These are phyloP conservation scores for Diaporthe destruens DNA, from an alignment of 2,329 filamentous ascomycete species.

Conservation along the genomic window DNA sequence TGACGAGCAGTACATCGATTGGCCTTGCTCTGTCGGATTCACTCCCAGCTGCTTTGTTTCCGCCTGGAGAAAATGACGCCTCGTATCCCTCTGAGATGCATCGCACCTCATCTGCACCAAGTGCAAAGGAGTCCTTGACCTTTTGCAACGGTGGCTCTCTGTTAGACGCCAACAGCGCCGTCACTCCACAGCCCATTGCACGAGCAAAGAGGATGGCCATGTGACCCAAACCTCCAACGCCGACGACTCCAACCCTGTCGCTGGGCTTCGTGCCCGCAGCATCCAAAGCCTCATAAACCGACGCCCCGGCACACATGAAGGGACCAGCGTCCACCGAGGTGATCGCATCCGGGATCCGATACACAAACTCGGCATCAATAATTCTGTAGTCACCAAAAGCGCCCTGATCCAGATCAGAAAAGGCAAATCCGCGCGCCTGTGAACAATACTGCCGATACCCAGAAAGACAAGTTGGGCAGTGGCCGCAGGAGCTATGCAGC, in stretches of 20 bases:
- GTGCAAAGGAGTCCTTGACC: conserved; percentile 36
- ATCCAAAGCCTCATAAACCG: conserved; percentile 52
- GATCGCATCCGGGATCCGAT: conserved; percentile 55
- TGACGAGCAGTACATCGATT: conserved; percentile 37
- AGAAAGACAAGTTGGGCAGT: conserved; percentile 45
- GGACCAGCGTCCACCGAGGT: conserved; percentile 56
- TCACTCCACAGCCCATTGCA: conserved; percentile 64
- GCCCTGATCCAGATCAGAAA: conserved; percentile 52
- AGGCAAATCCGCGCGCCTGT: conserved; percentile 51
- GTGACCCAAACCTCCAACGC: conserved; percentile 72
- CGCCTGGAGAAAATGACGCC: not conserved
- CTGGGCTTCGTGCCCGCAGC: conserved; percentile 45
- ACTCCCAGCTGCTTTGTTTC: not conserved
- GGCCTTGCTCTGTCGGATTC: not conserved
- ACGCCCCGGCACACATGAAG: conserved; percentile 60
- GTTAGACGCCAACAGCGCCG: conserved; percentile 26
- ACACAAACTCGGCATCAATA: conserved; percentile 53
- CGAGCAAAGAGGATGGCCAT: conserved; percentile 73
- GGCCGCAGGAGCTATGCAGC: conserved; percentile 47
- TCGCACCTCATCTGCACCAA: conserved; percentile 40
- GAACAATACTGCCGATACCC: conserved; percentile 47
- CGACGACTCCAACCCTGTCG: conserved; percentile 58
- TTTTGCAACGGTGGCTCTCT: conserved; percentile 22
- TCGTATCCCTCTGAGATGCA: conserved; percentile 26
- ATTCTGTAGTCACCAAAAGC: conserved; percentile 51